phyloP scores from a whole-genome alignment of 2,329 filamentous ascomycete species.

The Aspergillus sp. region DNA sequence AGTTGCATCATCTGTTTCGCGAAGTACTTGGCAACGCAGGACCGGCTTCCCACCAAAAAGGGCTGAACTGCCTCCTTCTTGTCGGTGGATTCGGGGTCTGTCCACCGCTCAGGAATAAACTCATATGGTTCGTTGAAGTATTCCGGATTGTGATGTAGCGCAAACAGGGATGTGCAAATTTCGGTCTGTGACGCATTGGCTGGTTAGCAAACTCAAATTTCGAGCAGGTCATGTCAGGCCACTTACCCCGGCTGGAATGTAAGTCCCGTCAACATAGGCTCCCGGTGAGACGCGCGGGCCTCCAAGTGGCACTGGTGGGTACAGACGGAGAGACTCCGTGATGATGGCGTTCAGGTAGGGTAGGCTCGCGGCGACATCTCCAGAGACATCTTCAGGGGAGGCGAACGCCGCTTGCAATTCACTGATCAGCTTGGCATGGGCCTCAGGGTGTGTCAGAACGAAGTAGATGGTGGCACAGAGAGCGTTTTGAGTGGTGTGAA shows the following conservation, averaged over 20 bases:
- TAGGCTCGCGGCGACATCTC: slow-evolving; percentile 22
- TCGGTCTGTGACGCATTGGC: slow-evolving; percentile 16
- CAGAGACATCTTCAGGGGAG: slow-evolving; percentile 21
- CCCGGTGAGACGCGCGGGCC: slow-evolving; percentile 31
- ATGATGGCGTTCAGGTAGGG: slow-evolving; percentile 35
- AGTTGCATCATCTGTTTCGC: slow-evolving; percentile 31
- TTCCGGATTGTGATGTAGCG: slow-evolving; percentile 34
- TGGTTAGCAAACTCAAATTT: neutral
- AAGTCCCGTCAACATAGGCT: slow-evolving; percentile 26
- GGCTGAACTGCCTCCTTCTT: slow-evolving; percentile 28
- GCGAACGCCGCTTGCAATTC: slow-evolving; percentile 23
- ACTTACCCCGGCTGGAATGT: slow-evolving; percentile 29
- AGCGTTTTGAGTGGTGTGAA: slow-evolving; percentile 30
- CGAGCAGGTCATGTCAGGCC: neutral
- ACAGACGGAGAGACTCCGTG: slow-evolving; percentile 35
- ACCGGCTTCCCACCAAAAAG: slow-evolving; percentile 28
- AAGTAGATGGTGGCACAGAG: slow-evolving; percentile 31
- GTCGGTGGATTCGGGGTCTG: slow-evolving; percentile 25
- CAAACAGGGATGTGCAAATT: slow-evolving; percentile 33
- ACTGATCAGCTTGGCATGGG: slow-evolving; percentile 18
- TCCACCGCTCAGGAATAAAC: slow-evolving; percentile 39
- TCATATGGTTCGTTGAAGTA: slow-evolving; percentile 33
- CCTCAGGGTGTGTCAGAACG: slow-evolving; percentile 28
- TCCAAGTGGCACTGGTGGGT: slow-evolving; percentile 34
- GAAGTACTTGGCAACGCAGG: slow-evolving; percentile 31